These are phyloP conservation scores for Cicer bijugum DNA, from an alignment of 306 rosid genomes.

Conservation along the genomic window DNA sequence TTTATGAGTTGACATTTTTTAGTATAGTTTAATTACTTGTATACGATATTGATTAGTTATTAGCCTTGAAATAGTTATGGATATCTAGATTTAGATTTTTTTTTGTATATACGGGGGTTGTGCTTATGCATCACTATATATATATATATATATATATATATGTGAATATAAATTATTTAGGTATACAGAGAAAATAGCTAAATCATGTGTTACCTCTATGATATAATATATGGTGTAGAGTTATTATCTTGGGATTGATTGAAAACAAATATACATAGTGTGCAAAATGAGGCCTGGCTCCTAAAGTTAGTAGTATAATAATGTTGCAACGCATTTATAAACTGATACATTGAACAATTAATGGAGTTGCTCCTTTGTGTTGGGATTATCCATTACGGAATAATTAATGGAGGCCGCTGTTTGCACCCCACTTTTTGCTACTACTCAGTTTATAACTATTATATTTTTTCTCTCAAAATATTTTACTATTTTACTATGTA, in stretches of 20 bases:
- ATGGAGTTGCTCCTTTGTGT: too few species aligned
- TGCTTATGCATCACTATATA: slow-evolving; percentile 18
- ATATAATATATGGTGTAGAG: slow-evolving; percentile 43
- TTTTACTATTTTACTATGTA: too few species aligned
- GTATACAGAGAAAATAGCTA: slow-evolving; percentile 41
- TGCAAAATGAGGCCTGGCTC: too few species aligned
- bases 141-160: slow-evolving; percentile 7
- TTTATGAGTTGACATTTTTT: slow-evolving; percentile 9
- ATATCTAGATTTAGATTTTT: background rate
- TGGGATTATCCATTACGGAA: too few species aligned
- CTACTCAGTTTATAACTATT: too few species aligned
- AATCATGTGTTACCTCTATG: slow-evolving; percentile 43
- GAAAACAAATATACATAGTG: background rate
- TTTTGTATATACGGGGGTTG: background rate
- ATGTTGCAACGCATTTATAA: too few species aligned
- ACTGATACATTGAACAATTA: too few species aligned
- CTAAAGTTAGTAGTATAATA: too few species aligned
- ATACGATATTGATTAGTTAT: background rate
- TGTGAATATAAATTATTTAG: background rate
- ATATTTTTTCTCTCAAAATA: too few species aligned
- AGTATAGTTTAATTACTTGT: background rate
- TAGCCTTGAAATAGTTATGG: background rate
- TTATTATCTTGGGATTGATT: slow-evolving; percentile 41
- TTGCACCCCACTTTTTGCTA: too few species aligned
- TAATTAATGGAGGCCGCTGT: too few species aligned